These are phyloP conservation scores for Exophiala viscosa DNA, from an alignment of 2,329 filamentous ascomycete genomes.

Conservation along the genomic window DNA sequence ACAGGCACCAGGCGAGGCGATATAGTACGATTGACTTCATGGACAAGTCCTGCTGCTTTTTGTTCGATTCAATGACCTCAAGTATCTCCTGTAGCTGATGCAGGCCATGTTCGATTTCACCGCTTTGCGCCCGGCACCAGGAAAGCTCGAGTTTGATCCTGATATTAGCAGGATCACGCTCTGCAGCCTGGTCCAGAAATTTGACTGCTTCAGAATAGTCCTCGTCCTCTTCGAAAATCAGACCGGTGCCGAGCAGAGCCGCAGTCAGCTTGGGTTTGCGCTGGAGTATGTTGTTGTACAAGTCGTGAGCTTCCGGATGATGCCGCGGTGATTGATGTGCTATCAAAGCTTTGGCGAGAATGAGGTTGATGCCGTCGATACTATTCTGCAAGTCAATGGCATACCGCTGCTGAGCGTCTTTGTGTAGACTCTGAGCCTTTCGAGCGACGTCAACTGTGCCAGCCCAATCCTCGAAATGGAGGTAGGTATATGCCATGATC, in stretches of 20 bases:
- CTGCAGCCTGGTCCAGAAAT: constrained; percentile 72
- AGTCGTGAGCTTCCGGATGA: constrained; percentile 78
- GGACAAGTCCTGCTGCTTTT: constrained; percentile 56
- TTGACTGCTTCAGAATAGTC: constrained; percentile 77
- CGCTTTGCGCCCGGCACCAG: constrained; percentile 84
- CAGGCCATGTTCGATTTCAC: constrained; percentile 66
- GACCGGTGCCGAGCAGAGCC: constrained; percentile 81
- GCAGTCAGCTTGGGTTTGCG: constrained; percentile 72
- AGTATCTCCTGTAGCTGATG: constrained; percentile 69
- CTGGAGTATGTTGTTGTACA: constrained; percentile 78
- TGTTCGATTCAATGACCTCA: constrained; percentile 59
- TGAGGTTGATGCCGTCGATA: constrained; percentile 69
- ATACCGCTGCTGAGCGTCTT: constrained; percentile 47
- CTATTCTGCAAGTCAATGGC: constrained; percentile 68
- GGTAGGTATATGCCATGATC: constrained; percentile 77
- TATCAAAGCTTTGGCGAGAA: constrained; percentile 81
- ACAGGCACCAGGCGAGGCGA: constrained; percentile 79
- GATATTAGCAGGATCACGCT: constrained; percentile 69
- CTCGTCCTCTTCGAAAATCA: constrained; percentile 91
- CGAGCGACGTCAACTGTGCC: constrained; percentile 70
- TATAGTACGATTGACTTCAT: constrained; percentile 84
- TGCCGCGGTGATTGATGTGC: constrained; percentile 86
- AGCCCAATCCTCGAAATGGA: constrained; percentile 80
- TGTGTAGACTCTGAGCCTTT: constrained; percentile 22
- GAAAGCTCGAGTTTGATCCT: constrained; percentile 81